A percentile compares a stretch with the other conserved stretches of the same genome.
Evolutionary conservation across 805 yeast genomes (phyloP).

Genomic region (Myxozyma lipomycoides): DNA sequence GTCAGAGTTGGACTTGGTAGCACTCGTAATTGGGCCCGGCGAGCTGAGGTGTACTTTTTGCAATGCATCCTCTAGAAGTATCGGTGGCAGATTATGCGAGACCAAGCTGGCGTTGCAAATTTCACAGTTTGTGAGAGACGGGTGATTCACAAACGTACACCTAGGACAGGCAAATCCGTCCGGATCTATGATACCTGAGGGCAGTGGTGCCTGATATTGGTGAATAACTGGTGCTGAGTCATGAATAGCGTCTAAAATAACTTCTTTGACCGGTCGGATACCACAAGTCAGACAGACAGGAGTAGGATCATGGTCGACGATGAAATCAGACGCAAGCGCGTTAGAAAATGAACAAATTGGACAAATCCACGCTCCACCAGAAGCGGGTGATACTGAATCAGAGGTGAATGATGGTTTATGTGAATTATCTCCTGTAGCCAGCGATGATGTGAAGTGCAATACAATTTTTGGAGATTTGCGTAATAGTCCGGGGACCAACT

Average conservation of each 20-base stretch:
- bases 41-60: neutral
- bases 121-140: slow-evolving; percentile 73
- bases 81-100: slow-evolving; percentile 33
- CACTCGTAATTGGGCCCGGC: neutral
- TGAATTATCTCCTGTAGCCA: no score
- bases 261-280: slow-evolving; percentile 41
- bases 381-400: slow-evolving; percentile 10
- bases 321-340: slow-evolving; percentile 37
- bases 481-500: slow-evolving; percentile 49
- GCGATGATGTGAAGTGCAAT: slow-evolving; percentile 30
- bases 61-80: slow-evolving; percentile 12
- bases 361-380: no score
- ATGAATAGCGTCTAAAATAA: slow-evolving; percentile 6
- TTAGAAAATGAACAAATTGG: slow-evolving; percentile 82
- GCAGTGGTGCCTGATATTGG: slow-evolving; percentile 1
- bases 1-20: neutral
- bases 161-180: slow-evolving; percentile 43
- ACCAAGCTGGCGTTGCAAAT: slow-evolving; percentile 67
- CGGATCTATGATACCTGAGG: neutral
- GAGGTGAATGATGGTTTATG: neutral
- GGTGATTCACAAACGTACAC: slow-evolving; percentile 83
- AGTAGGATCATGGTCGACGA: slow-evolving; percentile 30
- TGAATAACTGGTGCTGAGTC: neutral
- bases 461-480: slow-evolving; percentile 77
- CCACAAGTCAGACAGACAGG: slow-evolving; percentile 65